Conservation (phyloP, 345 rosid species). For the Populus nigra region DNA sequence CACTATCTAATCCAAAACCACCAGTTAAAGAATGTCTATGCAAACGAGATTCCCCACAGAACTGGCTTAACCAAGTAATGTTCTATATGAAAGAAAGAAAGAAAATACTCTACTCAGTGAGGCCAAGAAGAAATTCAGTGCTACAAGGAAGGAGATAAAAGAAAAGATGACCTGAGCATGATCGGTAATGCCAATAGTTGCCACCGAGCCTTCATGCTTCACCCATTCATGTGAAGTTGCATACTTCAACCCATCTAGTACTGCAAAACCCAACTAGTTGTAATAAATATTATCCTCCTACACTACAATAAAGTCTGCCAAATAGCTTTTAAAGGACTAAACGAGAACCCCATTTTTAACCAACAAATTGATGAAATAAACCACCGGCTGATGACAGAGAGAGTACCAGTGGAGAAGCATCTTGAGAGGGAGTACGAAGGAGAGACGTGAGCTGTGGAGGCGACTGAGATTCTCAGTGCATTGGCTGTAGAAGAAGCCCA, state of each 20-base stretch:
- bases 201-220: constrained; percentile 86
- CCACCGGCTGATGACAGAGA: not conserved
- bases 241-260: constrained; percentile 87
- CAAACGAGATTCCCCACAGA: not conserved
- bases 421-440: constrained; percentile 62
- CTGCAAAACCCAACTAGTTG: constrained; percentile 30
- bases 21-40: not conserved
- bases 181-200: constrained; percentile 83
- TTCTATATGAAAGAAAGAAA: too few relatives aligned
- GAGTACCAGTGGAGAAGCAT: constrained; percentile 75
- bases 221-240: constrained; percentile 94
- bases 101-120: not conserved
- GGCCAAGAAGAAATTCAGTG: not conserved
- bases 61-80: not conserved
- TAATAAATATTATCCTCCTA: not conserved
- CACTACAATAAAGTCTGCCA: not conserved
- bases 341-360: not conserved
- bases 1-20: not conserved
- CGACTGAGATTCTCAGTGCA: constrained; percentile 65
- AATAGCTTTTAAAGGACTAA: not conserved
- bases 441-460: constrained; percentile 42
- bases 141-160: not conserved
- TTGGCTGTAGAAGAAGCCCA: constrained; percentile 97
- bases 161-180: constrained; percentile 79
- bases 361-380: not conserved